These are phyloP conservation scores for Gonapodya sp. DNA, from an alignment of 192 early-diverging fungal species.

Conservation along the genomic window DNA sequence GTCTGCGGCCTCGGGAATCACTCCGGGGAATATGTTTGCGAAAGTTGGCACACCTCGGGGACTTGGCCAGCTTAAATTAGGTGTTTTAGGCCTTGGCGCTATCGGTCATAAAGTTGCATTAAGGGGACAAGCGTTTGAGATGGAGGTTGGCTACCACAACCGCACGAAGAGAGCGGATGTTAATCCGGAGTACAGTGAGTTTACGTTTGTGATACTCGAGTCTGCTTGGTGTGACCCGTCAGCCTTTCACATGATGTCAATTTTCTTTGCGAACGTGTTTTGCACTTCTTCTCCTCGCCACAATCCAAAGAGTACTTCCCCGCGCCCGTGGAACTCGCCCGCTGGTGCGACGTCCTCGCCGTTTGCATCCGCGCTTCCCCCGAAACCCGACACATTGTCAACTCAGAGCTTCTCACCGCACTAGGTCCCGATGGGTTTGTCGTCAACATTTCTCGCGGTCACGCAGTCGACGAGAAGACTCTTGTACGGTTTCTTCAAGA, in stretches of 20 bases:
- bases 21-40: not conserved
- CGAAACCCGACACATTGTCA: slow-evolving; percentile 17
- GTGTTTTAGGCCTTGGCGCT: not conserved
- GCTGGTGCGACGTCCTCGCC: slow-evolving; percentile 6
- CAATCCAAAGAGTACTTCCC: not conserved
- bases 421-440: slow-evolving; percentile 28
- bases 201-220: too few species aligned
- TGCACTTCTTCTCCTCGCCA: too few species aligned
- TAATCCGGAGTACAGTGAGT: not conserved
- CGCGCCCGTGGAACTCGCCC: not conserved
- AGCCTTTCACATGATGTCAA: not conserved
- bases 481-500: slow-evolving; percentile 23
- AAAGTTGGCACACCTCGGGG: not conserved
- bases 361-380: not conserved
- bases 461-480: slow-evolving; percentile 28
- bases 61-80: not conserved
- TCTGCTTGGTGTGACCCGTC: not conserved
- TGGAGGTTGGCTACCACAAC: slow-evolving; percentile 5
- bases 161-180: not conserved
- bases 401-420: slow-evolving; percentile 16
- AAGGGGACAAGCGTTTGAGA: not conserved
- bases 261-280: not conserved
- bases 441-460: slow-evolving; percentile 33
- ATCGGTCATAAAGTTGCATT: slow-evolving; percentile 4
- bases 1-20: not conserved